These are phyloP conservation scores for Diplodia intermedia DNA, from an alignment of 2,329 filamentous ascomycete species.

Conservation along the genomic window DNA sequence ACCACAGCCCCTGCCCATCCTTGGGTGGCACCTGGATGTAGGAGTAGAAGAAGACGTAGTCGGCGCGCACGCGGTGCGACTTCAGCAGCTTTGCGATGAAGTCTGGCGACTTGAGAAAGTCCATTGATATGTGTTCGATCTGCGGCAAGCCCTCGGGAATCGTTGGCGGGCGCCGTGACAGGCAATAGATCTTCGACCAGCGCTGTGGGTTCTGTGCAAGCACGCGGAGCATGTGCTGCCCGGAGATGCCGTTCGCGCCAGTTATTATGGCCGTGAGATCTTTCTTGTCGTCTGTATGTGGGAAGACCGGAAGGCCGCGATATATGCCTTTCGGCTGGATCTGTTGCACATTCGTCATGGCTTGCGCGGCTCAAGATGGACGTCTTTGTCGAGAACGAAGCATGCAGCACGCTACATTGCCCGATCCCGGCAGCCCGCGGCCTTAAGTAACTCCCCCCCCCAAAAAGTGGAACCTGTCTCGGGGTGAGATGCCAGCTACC, in stretches of 20 bases:
- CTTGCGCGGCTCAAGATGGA: too few relatives aligned
- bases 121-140: slow-evolving; percentile 53
- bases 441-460: not conserved
- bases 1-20: slow-evolving; percentile 55
- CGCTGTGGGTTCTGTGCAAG: slow-evolving; percentile 55
- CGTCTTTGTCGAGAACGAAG: not conserved
- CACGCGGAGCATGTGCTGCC: slow-evolving; percentile 59
- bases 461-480: not conserved
- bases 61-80: slow-evolving; percentile 44
- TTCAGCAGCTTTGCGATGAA: slow-evolving; percentile 48
- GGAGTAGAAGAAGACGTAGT: slow-evolving; percentile 62
- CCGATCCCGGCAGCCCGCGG: too few relatives aligned
- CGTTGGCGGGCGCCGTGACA: slow-evolving; percentile 56
- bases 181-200: slow-evolving; percentile 61
- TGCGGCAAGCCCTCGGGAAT: slow-evolving; percentile 46
- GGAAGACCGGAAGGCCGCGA: slow-evolving; percentile 57
- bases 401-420: not conserved
- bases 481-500: not conserved
- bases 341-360: slow-evolving; percentile 16
- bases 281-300: slow-evolving; percentile 44
- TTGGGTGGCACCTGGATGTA: slow-evolving; percentile 61
- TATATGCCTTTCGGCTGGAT: slow-evolving; percentile 54
- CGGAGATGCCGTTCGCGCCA: slow-evolving; percentile 62
- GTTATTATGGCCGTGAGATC: slow-evolving; percentile 60
- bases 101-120: slow-evolving; percentile 49